Conservation (phyloP, 192 early-diverging fungal genomes). For the Mortierella hygrophila region DNA sequence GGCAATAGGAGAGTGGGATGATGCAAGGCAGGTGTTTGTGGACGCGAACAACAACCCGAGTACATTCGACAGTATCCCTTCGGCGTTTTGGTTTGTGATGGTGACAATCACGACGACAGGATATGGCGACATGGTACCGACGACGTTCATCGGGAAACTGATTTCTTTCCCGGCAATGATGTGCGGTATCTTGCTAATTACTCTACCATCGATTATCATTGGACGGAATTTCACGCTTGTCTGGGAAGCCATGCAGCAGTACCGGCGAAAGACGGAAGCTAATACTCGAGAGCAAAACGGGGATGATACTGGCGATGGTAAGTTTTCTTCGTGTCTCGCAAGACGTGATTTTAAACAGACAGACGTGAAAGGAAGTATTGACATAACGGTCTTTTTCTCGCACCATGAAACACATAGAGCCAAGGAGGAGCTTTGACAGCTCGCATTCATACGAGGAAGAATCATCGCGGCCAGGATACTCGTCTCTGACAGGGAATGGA, state of each 20-base stretch:
- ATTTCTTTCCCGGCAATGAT: slow-evolving; percentile 85
- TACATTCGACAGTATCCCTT: slow-evolving; percentile 80
- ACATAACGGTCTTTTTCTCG: background rate
- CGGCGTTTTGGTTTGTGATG: slow-evolving; percentile 79
- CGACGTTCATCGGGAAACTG: slow-evolving; percentile 80
- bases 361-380: background rate
- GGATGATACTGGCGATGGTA: background rate
- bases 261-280: slow-evolving; percentile 21
- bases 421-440: slow-evolving; percentile 49
- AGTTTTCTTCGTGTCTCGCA: too few species aligned
- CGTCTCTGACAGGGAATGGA: slow-evolving; percentile 18
- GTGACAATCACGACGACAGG: slow-evolving; percentile 86
- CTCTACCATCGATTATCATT: slow-evolving; percentile 84
- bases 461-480: slow-evolving; percentile 29
- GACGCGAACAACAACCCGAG: slow-evolving; percentile 72
- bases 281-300: slow-evolving; percentile 16
- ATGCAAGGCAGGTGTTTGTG: slow-evolving; percentile 70
- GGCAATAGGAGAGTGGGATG: slow-evolving; percentile 67
- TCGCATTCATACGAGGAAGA: slow-evolving; percentile 42
- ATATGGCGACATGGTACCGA: slow-evolving; percentile 82
- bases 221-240: slow-evolving; percentile 84
- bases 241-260: slow-evolving; percentile 76
- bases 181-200: slow-evolving; percentile 81
- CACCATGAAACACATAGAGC: slow-evolving; percentile 8
- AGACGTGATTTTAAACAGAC: background rate